Evolutionary conservation across 2,329 filamentous ascomycete genomes (phyloP).

Genomic region (Microsporum audouinii): DNA sequence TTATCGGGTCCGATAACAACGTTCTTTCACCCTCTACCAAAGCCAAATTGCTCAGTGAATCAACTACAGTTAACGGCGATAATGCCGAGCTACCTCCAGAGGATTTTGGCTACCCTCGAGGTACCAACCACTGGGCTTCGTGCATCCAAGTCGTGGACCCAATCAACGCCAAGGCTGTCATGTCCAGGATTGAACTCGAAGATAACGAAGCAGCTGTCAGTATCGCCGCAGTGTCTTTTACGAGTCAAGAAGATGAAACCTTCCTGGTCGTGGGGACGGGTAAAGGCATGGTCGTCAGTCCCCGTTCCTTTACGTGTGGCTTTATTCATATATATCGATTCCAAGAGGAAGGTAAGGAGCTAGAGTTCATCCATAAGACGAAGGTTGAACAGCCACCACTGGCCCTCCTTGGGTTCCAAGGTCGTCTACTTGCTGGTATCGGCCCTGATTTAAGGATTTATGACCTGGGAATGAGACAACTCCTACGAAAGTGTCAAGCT

Average conservation of each 20-base stretch:
- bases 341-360: slow-evolving; percentile 68
- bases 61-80: slow-evolving; percentile 59
- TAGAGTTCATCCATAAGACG: slow-evolving; percentile 95
- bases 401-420: slow-evolving; percentile 88
- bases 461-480: slow-evolving; percentile 82
- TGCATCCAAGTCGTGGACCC: slow-evolving; percentile 91
- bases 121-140: slow-evolving; percentile 81
- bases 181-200: slow-evolving; percentile 69
- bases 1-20: slow-evolving; percentile 87
- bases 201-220: slow-evolving; percentile 90
- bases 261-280: slow-evolving; percentile 93
- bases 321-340: slow-evolving; percentile 91
- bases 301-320: slow-evolving; percentile 62
- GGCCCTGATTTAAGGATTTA: slow-evolving; percentile 76
- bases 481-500: slow-evolving; percentile 83
- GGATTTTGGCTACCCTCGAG: slow-evolving; percentile 82
- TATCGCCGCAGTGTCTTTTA: slow-evolving; percentile 70
- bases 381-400: slow-evolving; percentile 79
- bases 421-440: slow-evolving; percentile 73
- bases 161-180: slow-evolving; percentile 56
- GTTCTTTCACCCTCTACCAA: slow-evolving; percentile 70
- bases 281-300: slow-evolving; percentile 73
- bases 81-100: slow-evolving; percentile 58
- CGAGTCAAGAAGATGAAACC: slow-evolving; percentile 74
- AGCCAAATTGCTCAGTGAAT: slow-evolving; percentile 61